Evolutionary conservation across 495 filamentous ascomycete species (phyloP), one percentile per base, ranked within the genome.

Genomic region (Neurospora africana): DNA sequence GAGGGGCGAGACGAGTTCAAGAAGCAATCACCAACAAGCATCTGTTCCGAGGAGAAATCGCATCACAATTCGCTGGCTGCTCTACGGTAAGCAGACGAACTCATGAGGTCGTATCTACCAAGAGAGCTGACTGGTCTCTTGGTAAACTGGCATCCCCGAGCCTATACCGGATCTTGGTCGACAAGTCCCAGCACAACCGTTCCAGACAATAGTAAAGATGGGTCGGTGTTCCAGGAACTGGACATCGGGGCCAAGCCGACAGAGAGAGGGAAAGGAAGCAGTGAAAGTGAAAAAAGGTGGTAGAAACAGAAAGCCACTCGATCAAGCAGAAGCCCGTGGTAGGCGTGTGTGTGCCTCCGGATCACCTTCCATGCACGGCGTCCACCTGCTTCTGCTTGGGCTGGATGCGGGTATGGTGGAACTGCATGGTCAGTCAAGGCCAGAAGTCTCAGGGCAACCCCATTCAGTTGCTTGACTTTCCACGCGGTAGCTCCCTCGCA

Each of bases 291-390:
- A 23, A n/a, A 27, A 27, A 35, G 6, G 27, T 33, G 53, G 27
- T 65, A 65, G 15, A 35, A 65, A 65, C 53, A 67, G 23, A n/a
- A 71, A 71, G 43, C 72, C 69, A 68, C 67, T 71, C 74, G 75
- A 76, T 73, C 61, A 72, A 74, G 72, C 73, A 75, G 35, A 68
- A 36, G 44, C 41, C 73, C 43, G 71, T 35, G 36, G 47, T 15
- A 19, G 53, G 27, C 13, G 47, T 61, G 23, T 58, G 21, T 61
- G 47, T 30, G 47, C 47, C 47, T 61, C 47, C 53, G 53, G 53
- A 65, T 65, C 53, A 65, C 53, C 53, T 65, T 65, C 53, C 15
- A 65, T 65, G 53, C 53, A 65, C 23, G 53, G 53, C 53, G 53
- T 65, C 53, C 53, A 33, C 27, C 53, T 33, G 47, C 23, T 61